Evolutionary conservation across 2,329 filamentous ascomycete genomes (phyloP).

Genomic region (Talaromyces atroroseus): DNA sequence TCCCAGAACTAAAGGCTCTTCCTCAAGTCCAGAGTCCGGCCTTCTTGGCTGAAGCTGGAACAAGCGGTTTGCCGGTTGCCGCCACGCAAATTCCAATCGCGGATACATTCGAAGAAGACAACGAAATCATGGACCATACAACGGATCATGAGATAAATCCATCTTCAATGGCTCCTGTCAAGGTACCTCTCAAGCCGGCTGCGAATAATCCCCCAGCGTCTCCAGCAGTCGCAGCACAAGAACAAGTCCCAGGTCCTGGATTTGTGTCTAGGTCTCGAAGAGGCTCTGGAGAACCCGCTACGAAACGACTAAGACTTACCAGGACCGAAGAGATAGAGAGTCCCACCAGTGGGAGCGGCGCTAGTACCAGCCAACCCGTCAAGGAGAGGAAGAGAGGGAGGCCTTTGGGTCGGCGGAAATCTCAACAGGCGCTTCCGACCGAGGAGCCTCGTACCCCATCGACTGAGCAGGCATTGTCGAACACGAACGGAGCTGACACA

Average conservation of each 20-base stretch:
- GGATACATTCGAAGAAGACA: conserved; percentile 27
- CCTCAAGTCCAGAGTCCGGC: conserved; percentile 30
- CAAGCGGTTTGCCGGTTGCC: conserved; percentile 28
- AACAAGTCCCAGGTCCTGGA: neutral
- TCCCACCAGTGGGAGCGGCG: conserved; percentile 4
- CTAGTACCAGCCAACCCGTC: neutral
- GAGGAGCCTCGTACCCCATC: neutral
- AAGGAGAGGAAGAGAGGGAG: conserved; percentile 22
- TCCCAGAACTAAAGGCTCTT: conserved; percentile 15
- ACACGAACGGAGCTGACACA: neutral
- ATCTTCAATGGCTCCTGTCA: conserved; percentile 18
- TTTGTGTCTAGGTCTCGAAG: neutral
- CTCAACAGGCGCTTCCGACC: neutral
- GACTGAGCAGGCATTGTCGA: neutral
- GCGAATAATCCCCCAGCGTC: conserved; percentile 4
- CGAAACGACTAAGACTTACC: conserved; percentile 29
- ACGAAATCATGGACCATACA: conserved; percentile 23
- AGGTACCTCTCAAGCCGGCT: conserved; percentile 22
- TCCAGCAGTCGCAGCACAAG: conserved; percentile 2
- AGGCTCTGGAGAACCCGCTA: conserved; percentile 18
- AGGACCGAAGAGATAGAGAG: conserved; percentile 11
- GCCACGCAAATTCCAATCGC: conserved; percentile 24
- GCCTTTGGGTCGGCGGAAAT: conserved; percentile 12
- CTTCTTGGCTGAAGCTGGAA: conserved; percentile 29
- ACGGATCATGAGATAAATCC: conserved; percentile 20